Evolutionary conservation across 1,284 basidiomycete species (phyloP).

Genomic region (Peniophora sp.): DNA sequence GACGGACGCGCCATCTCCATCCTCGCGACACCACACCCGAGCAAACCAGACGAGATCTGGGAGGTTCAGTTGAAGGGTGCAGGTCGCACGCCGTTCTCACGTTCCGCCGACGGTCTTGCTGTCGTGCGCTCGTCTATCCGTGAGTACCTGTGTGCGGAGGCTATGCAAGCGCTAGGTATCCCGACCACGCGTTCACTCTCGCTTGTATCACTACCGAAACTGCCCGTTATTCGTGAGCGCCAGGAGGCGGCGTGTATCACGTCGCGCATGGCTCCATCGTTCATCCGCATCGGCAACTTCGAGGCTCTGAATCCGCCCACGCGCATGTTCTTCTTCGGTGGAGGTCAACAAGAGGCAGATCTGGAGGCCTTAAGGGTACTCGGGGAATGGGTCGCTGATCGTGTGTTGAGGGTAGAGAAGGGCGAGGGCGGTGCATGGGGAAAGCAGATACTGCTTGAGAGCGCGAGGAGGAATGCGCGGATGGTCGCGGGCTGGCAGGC

Average conservation of each 20-base stretch:
- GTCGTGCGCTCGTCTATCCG: slow-evolving; percentile 88
- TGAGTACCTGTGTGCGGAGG: slow-evolving; percentile 87
- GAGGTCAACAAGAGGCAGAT: slow-evolving; percentile 67
- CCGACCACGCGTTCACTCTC: slow-evolving; percentile 87
- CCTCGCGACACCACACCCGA: slow-evolving; percentile 66
- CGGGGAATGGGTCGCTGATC: slow-evolving; percentile 63
- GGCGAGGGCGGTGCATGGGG: slow-evolving; percentile 55
- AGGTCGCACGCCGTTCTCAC: slow-evolving; percentile 90
- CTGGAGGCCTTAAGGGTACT: slow-evolving; percentile 68
- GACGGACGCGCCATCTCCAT: slow-evolving; percentile 92
- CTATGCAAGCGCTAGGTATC: slow-evolving; percentile 81
- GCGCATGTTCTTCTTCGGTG: slow-evolving; percentile 62
- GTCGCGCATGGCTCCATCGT: slow-evolving; percentile 83
- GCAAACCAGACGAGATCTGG: slow-evolving; percentile 46
- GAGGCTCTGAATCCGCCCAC: slow-evolving; percentile 77
- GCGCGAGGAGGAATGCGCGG: slow-evolving; percentile 73
- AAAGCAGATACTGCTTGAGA: slow-evolving; percentile 66
- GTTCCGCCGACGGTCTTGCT: slow-evolving; percentile 88
- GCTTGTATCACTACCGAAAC: slow-evolving; percentile 68
- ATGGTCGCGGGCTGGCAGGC: slow-evolving; percentile 96
- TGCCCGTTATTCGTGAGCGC: slow-evolving; percentile 77
- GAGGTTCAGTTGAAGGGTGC: slow-evolving; percentile 94
- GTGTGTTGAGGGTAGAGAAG: slow-evolving; percentile 38
- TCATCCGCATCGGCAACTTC: slow-evolving; percentile 89
- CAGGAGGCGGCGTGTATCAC: slow-evolving; percentile 75